Percentiles rank a stretch among this genome's conserved stretches.
Evolutionary conservation across 2,329 filamentous ascomycete species (phyloP).

Genomic region (Boeremia lycopersici): DNA sequence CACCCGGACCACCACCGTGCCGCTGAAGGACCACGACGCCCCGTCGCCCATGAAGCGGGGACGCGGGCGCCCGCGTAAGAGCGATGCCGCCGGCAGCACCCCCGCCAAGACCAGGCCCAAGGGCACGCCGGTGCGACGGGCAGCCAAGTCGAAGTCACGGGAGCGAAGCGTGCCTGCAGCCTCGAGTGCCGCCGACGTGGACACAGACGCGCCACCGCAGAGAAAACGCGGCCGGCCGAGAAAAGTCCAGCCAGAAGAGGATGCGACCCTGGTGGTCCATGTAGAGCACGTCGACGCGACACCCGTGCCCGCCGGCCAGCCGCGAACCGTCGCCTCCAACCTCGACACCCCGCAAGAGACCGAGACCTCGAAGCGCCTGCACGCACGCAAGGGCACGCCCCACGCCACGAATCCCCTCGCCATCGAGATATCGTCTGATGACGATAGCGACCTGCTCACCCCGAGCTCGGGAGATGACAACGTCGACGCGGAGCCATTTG

Average conservation of each 20-base stretch:
- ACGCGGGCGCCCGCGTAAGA: constrained; percentile 47
- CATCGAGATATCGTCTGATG: constrained; percentile 26
- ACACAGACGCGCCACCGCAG: constrained; percentile 37
- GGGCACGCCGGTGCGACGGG: constrained; percentile 41
- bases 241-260: constrained; percentile 37
- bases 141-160: constrained; percentile 32
- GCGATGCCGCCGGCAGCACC: constrained; percentile 30
- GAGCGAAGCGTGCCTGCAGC: constrained; percentile 24
- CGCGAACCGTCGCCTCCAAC: constrained; percentile 8
- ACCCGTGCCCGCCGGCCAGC: constrained; percentile 5
- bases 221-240: constrained; percentile 41
- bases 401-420: constrained; percentile 27
- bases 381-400: constrained; percentile 37
- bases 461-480: constrained; percentile 32
- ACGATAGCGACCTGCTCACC: constrained; percentile 29
- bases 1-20: constrained; percentile 49
- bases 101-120: constrained; percentile 37
- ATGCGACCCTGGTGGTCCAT: constrained; percentile 19
- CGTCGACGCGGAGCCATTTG: constrained; percentile 9
- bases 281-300: constrained; percentile 11
- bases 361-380: constrained; percentile 19
- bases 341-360: constrained; percentile 13
- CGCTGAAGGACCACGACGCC: constrained; percentile 49
- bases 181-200: constrained; percentile 29
- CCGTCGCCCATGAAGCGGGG: constrained; percentile 45